Base-by-base conservation (phyloP, 2,329 filamentous ascomycete genomes). In the Diaporthe eres region DNA sequence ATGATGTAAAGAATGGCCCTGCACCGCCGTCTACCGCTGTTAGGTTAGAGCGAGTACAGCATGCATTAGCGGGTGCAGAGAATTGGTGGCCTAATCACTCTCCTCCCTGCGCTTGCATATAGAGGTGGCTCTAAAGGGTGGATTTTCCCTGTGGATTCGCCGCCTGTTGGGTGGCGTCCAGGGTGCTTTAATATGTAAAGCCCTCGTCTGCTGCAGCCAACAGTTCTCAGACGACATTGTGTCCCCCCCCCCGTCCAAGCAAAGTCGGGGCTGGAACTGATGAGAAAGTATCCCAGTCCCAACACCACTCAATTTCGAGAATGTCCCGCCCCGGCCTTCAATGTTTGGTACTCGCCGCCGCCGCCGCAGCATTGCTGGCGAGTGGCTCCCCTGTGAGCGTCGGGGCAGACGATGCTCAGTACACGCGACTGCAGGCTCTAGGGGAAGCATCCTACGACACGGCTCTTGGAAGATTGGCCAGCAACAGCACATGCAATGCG, bases 51-150 rank as follows among this genome's bases (percentile, higher is more conserved):
- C 17, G 37, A 63, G 34, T 17, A 42, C 13, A 60, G 8, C 2
- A 22, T 39, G 17, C 25, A 15, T 4, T 42, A 63, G n/a, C 15
- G 15, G 8, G 39, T 63, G 60, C 25, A 15, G 60, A 61, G 25
- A 25, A 25, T 25, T 25, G 25, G 25, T 25, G 60, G 60, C 19
- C 60, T 44, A 12, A 31, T 31, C 13, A 63, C 25, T 63, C 2
- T 31, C 60, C 47, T 44, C 60, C 60, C 60, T 63, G 60, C 60
- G 10, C n/a, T 15, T 63, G 39, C 60, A 63, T 63, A 39, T 19
- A 22, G 13, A 22, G 39, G 60, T 12, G 28, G 15, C 39, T 31
- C n/a, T 4, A 47, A 47, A 25, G 39, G 60, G 39, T 4, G 60
- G 39, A 4, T 7, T 61, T 9, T 42, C 12, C 31, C 15, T 31